Percentiles rank a stretch among this genome's conserved stretches.
phyloP scores from a whole-genome alignment of 1,139 yeast species.

The Petasospora fabianii region DNA sequence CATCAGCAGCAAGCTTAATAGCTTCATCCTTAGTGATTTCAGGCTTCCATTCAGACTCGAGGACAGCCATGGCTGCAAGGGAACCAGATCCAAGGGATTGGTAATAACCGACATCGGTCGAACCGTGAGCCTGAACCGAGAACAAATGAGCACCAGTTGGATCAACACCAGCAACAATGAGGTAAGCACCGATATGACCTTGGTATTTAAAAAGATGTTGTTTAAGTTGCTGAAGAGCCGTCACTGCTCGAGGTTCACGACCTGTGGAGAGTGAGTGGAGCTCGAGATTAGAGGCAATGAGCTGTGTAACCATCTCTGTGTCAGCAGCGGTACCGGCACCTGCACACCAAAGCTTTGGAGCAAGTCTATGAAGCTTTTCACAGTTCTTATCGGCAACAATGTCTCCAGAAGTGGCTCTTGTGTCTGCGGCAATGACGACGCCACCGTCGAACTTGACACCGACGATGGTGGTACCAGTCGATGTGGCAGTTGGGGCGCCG shows the following conservation, averaged over 20 bases:
- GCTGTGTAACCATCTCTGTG: conserved; percentile 93
- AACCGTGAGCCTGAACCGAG: conserved; percentile 96
- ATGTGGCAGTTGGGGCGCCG: conserved; percentile 81
- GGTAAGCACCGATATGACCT: conserved; percentile 94
- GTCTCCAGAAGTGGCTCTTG: conserved; percentile 94
- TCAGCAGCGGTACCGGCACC: conserved; percentile 99
- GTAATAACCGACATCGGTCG: conserved; percentile 92
- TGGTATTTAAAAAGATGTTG: conserved; percentile 96
- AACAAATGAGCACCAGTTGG: conserved; percentile 93
- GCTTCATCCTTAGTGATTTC: conserved; percentile 85
- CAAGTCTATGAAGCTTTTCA: conserved; percentile 87
- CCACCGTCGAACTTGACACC: conserved; percentile 92
- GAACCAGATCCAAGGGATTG: conserved; percentile 95
- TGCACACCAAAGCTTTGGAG: conserved; percentile 98
- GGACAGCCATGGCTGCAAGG: conserved; percentile 97
- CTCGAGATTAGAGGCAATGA: conserved; percentile 87
- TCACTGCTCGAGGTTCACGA: conserved; percentile 88
- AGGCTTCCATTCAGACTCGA: conserved; percentile 82
- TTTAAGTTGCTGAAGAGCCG: conserved; percentile 88
- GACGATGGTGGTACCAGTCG: conserved; percentile 98
- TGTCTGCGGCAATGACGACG: conserved; percentile 92
- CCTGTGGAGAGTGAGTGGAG: conserved; percentile 79
- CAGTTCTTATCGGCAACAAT: conserved; percentile 98
- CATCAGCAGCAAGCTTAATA: conserved; percentile 81
- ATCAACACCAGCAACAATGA: conserved; percentile 95